Evolutionary conservation across 805 yeast genomes (phyloP).

Genomic region (Maudiozyma turicensis): DNA sequence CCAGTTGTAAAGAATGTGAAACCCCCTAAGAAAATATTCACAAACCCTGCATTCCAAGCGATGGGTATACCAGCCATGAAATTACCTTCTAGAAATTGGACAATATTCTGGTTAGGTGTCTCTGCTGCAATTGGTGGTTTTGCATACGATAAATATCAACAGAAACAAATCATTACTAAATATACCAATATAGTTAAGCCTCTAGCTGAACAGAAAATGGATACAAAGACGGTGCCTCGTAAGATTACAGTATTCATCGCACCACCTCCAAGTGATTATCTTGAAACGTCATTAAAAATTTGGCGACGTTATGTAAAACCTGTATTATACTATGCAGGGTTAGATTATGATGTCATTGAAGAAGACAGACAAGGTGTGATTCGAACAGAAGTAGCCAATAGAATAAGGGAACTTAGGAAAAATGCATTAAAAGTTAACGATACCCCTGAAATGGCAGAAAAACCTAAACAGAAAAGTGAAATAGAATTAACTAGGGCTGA

Average conservation of each 20-base stretch:
- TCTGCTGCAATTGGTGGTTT: constrained; percentile 64
- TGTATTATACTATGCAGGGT: constrained; percentile 67
- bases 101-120: constrained; percentile 71
- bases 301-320: constrained; percentile 82
- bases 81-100: constrained; percentile 89
- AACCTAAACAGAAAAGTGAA: constrained; percentile 12
- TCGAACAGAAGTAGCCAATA: constrained; percentile 70
- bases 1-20: constrained; percentile 2
- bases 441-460: constrained; percentile 20
- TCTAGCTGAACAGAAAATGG: constrained; percentile 40
- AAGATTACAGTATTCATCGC: constrained; percentile 76
- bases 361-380: constrained; percentile 87
- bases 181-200: constrained; percentile 55
- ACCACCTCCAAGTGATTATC: constrained; percentile 93
- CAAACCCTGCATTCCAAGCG: constrained; percentile 70
- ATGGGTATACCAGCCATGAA: constrained; percentile 75
- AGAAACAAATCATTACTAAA: constrained; percentile 49
- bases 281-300: constrained; percentile 61
- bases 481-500: constrained; percentile 5
- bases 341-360: constrained; percentile 70
- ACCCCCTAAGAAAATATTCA: constrained; percentile 10
- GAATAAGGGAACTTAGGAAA: constrained; percentile 60
- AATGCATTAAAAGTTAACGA: background rate
- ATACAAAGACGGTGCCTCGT: constrained; percentile 50
- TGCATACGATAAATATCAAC: constrained; percentile 69